Evolutionary conservation across 2,329 filamentous ascomycete genomes (phyloP), one percentile per base, ranked within the genome.

Genomic region (Penicillium hordei): DNA sequence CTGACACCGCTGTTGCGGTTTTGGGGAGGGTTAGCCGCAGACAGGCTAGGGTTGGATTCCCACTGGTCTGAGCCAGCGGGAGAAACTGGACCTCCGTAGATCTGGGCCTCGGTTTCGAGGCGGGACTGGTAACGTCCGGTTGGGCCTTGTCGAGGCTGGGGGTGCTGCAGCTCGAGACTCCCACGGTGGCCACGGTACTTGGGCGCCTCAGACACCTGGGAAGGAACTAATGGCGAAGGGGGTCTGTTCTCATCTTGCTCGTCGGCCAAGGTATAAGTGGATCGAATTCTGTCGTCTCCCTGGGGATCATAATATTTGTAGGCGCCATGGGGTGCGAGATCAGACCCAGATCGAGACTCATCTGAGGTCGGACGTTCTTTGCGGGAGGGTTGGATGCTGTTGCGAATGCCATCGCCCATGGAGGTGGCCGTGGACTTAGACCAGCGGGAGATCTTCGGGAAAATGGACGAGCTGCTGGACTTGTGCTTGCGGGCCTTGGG

Each of bases 381-480:
- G 48, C 81, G 81, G 44, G 80, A 81, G 29, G 72, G 70, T 54
- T 79, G 77, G 45, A 75, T 73, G 67, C 86, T 90, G 67, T 84
- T 86, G 40, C 89, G 86, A 72, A 93, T 89, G 40, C 88, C 89
- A 65, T 89, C 89, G 44, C 90, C 88, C 43, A 92, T 86, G 60
- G 91, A 96, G 0, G 92, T 96, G 4, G 93, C 85, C 0, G 94
- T 99, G 2, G 93, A 97, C 77, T 95, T 94, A 0, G 93, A 97
- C 94, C 94, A 99, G 43, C 94, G 86, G 6, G 94, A 97, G 61
- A 96, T 93, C 79, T 96, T 97, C 25, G 93, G 92, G 60, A 96
- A 89, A 81, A 87, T 81, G 0, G 90, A 91, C 0, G 91, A 94
- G 57, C 87, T 86, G 70, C 85, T 89, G 1, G 91, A 93, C 73